Evolutionary conservation across 768 basidiomycete genomes (phyloP).

Genomic region (Russula compacta): DNA sequence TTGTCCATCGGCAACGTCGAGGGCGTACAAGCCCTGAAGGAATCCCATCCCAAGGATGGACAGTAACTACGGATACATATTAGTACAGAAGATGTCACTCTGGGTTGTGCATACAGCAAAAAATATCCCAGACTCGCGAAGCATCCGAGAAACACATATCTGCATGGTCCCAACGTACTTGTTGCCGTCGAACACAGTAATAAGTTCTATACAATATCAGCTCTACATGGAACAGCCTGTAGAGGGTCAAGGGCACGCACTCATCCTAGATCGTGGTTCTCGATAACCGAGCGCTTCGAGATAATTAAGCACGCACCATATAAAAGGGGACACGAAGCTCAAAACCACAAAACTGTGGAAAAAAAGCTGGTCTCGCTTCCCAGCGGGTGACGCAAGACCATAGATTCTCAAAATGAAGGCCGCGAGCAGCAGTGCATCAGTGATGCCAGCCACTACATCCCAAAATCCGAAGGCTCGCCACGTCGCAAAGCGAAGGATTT

Average conservation of each 20-base stretch:
- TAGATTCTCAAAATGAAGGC: constrained; percentile 69
- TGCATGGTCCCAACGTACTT: constrained; percentile 93
- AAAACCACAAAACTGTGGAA: constrained; percentile 80
- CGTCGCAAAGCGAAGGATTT: constrained; percentile 64
- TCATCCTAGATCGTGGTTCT: constrained; percentile 51
- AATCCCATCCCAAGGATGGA: constrained; percentile 81
- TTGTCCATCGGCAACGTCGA: constrained; percentile 84
- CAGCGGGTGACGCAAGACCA: constrained; percentile 36
- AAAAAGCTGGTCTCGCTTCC: constrained; percentile 33
- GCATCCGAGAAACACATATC: constrained; percentile 87
- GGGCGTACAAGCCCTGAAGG: constrained; percentile 75
- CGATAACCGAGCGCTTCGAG: background rate
- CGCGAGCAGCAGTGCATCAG: constrained; percentile 59
- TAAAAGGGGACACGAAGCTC: constrained; percentile 79
- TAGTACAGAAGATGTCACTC: background rate
- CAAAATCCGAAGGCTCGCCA: constrained; percentile 80
- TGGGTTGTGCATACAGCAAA: constrained; percentile 53
- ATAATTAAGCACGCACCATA: constrained; percentile 50
- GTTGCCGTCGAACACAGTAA: constrained; percentile 75
- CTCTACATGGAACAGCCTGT: background rate
- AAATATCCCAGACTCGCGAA: constrained; percentile 87
- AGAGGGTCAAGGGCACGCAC: constrained; percentile 35
- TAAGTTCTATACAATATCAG: constrained; percentile 41
- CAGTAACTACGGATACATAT: constrained; percentile 43
- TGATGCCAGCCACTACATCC: constrained; percentile 60